Evolutionary conservation across 371 early-diverging fungal genomes (phyloP).

Genomic region (Circinella umbellata): DNA sequence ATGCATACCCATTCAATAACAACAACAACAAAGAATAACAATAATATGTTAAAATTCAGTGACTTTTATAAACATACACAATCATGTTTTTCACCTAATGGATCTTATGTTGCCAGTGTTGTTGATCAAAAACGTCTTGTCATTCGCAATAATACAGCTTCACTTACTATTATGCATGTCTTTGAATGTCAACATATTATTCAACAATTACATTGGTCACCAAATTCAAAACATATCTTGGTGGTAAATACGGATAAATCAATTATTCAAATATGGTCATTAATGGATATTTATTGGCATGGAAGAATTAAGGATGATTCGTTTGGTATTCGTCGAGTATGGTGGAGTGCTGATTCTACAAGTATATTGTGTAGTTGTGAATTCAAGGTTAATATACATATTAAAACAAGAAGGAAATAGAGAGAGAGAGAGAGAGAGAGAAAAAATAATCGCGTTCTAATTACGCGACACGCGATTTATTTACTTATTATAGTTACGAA

Average conservation of each 20-base stretch:
- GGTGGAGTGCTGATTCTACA: slow-evolving; percentile 70
- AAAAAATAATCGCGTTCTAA: no score
- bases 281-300: slow-evolving; percentile 69
- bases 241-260: slow-evolving; percentile 58
- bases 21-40: no score
- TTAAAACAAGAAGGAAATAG: neutral
- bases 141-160: slow-evolving; percentile 50
- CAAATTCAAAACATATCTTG: slow-evolving; percentile 64
- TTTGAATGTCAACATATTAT: slow-evolving; percentile 55
- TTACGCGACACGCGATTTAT: neutral
- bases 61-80: slow-evolving; percentile 9
- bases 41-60: neutral
- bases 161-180: slow-evolving; percentile 67
- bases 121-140: slow-evolving; percentile 71
- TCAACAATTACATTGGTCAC: slow-evolving; percentile 71
- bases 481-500: slow-evolving; percentile 53
- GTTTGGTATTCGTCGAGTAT: slow-evolving; percentile 56
- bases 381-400: slow-evolving; percentile 53
- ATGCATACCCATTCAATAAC: no score
- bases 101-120: slow-evolving; percentile 68
- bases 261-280: slow-evolving; percentile 64
- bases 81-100: slow-evolving; percentile 69
- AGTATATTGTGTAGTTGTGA: slow-evolving; percentile 70
- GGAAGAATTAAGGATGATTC: slow-evolving; percentile 66
- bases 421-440: no score